A percentile compares a stretch with the other conserved stretches of the same genome.
phyloP scores from a whole-genome alignment of 2,329 filamentous ascomycete genomes.

The Epichloe amarillans region DNA sequence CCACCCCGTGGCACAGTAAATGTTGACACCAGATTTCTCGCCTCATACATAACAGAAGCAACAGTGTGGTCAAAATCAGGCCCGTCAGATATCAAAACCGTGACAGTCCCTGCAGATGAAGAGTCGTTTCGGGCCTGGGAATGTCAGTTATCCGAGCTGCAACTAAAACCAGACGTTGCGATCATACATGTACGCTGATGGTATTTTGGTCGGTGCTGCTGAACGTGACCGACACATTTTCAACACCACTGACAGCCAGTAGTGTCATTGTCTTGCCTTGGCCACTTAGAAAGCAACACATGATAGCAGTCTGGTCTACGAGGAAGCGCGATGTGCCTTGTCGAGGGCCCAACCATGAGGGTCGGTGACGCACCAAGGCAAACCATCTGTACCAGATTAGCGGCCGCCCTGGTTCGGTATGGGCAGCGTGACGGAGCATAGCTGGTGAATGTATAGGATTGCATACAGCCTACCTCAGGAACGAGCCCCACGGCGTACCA shows the following conservation, averaged over 20 bases:
- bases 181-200: slow-evolving; percentile 51
- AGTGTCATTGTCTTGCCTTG: slow-evolving; percentile 66
- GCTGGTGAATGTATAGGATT: background rate
- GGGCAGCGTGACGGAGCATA: too few species aligned
- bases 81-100: slow-evolving; percentile 58
- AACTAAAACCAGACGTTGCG: background rate
- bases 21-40: slow-evolving; percentile 40
- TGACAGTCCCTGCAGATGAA: slow-evolving; percentile 36
- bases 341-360: slow-evolving; percentile 77
- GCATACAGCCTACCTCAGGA: slow-evolving; percentile 32
- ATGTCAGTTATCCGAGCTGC: slow-evolving; percentile 6
- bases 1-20: slow-evolving; percentile 30
- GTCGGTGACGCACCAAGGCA: slow-evolving; percentile 64
- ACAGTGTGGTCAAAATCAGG: slow-evolving; percentile 62
- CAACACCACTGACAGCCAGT: slow-evolving; percentile 62
- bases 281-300: slow-evolving; percentile 62
- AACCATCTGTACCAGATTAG: slow-evolving; percentile 50
- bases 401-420: background rate
- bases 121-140: slow-evolving; percentile 53
- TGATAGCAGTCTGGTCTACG: slow-evolving; percentile 63
- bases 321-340: slow-evolving; percentile 58
- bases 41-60: slow-evolving; percentile 75
- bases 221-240: slow-evolving; percentile 57
- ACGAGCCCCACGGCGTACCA: slow-evolving; percentile 46
- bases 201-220: slow-evolving; percentile 50